These are phyloP conservation scores for Phlebiopsis gigantea DNA, from an alignment of 768 basidiomycete genomes.

Conservation along the genomic window DNA sequence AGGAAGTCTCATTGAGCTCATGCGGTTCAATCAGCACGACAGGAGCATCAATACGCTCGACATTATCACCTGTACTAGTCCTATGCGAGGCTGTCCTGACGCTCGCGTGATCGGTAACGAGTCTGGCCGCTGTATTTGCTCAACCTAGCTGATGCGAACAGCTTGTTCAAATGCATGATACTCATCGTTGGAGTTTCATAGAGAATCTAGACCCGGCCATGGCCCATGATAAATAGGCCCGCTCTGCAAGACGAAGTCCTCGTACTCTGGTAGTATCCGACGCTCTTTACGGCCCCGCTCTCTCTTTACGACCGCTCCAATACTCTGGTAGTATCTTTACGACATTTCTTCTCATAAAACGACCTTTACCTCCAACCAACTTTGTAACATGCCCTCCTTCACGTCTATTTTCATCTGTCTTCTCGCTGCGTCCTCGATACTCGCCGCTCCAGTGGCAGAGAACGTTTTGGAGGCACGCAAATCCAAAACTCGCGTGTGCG, in stretches of 20 bases:
- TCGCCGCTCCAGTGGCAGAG: background rate
- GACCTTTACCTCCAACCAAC: background rate
- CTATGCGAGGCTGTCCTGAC: background rate
- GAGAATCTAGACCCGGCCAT: background rate
- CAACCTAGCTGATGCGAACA: background rate
- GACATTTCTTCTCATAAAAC: background rate
- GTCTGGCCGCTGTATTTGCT: background rate
- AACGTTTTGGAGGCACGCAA: background rate
- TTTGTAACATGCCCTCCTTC: background rate
- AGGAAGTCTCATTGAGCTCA: background rate
- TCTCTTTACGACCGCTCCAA: too few relatives aligned
- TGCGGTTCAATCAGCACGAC: background rate
- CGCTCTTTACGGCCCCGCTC: background rate
- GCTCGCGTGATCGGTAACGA: background rate
- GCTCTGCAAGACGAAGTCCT: background rate
- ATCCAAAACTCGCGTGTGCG: background rate
- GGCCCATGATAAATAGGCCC: background rate
- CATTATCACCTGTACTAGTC: background rate
- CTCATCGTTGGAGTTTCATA: background rate
- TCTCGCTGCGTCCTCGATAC: background rate
- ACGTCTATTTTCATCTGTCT: background rate
- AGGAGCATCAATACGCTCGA: background rate
- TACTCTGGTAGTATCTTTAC: conserved; percentile 3
- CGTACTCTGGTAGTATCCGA: conserved; percentile 1
- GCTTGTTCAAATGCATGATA: background rate